Base-by-base conservation (phyloP, 495 filamentous ascomycete genomes). In the Oidiodendron maius region DNA sequence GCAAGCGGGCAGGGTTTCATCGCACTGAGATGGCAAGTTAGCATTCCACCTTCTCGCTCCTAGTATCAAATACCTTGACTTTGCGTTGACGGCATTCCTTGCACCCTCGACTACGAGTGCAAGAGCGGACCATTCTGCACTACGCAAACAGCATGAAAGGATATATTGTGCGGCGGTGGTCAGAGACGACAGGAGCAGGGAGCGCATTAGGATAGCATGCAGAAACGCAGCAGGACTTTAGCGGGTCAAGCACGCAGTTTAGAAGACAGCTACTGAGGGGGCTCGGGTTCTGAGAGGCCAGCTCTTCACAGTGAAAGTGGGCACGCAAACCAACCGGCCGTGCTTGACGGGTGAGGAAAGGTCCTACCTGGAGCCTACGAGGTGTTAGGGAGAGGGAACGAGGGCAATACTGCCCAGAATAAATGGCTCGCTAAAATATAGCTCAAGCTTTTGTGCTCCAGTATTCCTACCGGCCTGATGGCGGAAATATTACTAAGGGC, bases 341-440 rank as follows among this genome's bases (percentile, higher is more conserved):
- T 65, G 0, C 50, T 66, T 22, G 57, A 65, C 36, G 34, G 57
- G 15, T 21, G 43, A 6, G 34, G 50, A 48, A 25, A 53, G 16
- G 12, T 44, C 22, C 25, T 41, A 10, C 17, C 42, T 17, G 36
- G 53, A 34, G 38, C 42, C 17, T 18, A 23, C 22, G 50, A 51
- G 13, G 36, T 34, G 10, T 18, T 51, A 8, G 50, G 49, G 20
- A 46, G 34, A 12, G 50, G 48, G 17, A 56, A 56, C 41, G 43
- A 52, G 1, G 40, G 48, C 34, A 2, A 30, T n/a, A 45, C 45
- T 22, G 48, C 40, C 5, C 44, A 51, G 41, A 51, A 36, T 9
- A 34, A 4, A 13, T 66, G 58, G 64, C 64, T 67, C n/a, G 66
- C 60, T 46, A 63, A 37, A 1, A 64, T 61, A 51, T 56, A 66